Evolutionary conservation across 148 eudicot species (phyloP).

Genomic region (Vaccinium macrocarpon): DNA sequence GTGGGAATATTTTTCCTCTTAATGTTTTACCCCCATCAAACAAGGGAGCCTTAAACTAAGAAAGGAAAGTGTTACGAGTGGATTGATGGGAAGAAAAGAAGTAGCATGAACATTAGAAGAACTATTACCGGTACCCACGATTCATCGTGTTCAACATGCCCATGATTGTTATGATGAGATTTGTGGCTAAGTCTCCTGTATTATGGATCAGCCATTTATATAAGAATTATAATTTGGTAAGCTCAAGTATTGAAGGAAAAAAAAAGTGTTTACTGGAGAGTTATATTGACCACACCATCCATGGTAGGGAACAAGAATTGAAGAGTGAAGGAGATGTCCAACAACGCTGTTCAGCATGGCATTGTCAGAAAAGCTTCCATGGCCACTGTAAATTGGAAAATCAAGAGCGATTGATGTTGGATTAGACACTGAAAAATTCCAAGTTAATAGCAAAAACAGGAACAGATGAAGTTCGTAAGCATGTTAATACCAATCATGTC

Average conservation of each 20-base stretch:
- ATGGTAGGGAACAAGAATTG: constrained; percentile 41
- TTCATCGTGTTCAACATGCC: constrained; percentile 38
- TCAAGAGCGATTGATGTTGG: background rate
- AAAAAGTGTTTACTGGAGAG: background rate
- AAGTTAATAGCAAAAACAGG: constrained; percentile 8
- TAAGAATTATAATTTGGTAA: background rate
- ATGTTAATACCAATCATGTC: constrained; percentile 37
- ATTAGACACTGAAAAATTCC: background rate
- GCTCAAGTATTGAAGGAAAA: background rate
- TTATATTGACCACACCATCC: constrained; percentile 29
- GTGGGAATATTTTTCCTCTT: background rate
- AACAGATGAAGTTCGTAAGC: background rate
- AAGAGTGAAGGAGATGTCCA: constrained; percentile 38
- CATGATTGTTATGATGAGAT: constrained; percentile 43
- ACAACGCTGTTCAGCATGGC: constrained; percentile 32
- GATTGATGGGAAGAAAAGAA: background rate
- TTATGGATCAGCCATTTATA: background rate
- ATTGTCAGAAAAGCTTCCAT: constrained; percentile 39
- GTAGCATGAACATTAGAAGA: background rate
- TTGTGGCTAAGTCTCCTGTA: constrained; percentile 42
- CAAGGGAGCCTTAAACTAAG: background rate
- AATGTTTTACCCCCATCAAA: background rate
- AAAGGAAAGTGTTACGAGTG: background rate
- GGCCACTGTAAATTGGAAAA: constrained; percentile 30
- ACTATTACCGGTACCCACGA: constrained; percentile 44